Base-by-base conservation (phyloP, 2,329 filamentous ascomycete genomes). In the Emmonsia crescens region DNA sequence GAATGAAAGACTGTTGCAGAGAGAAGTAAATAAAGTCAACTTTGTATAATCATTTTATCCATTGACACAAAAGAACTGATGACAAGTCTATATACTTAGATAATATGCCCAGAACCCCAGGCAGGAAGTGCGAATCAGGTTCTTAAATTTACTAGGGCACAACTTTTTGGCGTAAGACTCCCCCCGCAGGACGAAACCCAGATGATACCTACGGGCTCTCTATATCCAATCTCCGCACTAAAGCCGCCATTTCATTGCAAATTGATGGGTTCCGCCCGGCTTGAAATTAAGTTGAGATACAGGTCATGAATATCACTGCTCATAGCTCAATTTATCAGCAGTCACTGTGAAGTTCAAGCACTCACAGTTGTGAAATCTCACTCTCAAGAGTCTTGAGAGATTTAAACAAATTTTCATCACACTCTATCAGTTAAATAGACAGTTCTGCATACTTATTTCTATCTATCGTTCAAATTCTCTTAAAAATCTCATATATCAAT, bases 1-100 rank as follows among this genome's bases (percentile, higher is more conserved):
- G 1, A 57, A 57, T 36, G 56, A 61, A 40, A 27, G 29, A 33
- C 42, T 59, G 14, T 48, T 63, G 5, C 62, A 63, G 42, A 42
- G 10, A n/a, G 60, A 61, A 44, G 62, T 63, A 36, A n/a, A n/a
- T n/a, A n/a, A n/a, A 61, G 62, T 38, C 29, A 14, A 29, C 31
- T 51, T 59, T 9, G 8, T 27, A 36, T 33, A 21, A 38, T 24
- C 3, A n/a, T 5, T 55, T 55, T 54, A 2, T 36, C 46, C 46
- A 31, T 31, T 56, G 27, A 48, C 31, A 40, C 44, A 16, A 60
- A 54, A n/a, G 29, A 31, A 31, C 52, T 61, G 54, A 61, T 33
- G 55, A 40, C 54, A 27, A n/a, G n/a, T n/a, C 48, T 19, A 44
- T 60, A 42, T 42, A 19, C 16, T n/a, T 31, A 60, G 52, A 29